Conservation (phyloP, 2,329 filamentous ascomycete species). For the Botryotinia convoluta region DNA sequence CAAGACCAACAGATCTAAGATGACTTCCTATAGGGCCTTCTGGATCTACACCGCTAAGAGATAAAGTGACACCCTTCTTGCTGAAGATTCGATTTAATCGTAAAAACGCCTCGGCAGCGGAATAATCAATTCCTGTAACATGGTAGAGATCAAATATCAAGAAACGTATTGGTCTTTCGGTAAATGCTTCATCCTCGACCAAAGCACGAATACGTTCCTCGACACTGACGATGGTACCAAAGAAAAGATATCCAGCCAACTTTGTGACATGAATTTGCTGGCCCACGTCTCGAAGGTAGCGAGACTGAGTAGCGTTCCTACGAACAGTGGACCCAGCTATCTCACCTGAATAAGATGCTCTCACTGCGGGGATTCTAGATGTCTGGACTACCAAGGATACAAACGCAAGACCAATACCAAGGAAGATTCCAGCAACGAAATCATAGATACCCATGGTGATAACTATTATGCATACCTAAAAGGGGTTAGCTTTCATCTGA, state of each 20-base stretch:
- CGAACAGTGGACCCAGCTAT: constrained; percentile 90
- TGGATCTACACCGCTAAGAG: constrained; percentile 78
- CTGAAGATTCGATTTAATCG: constrained; percentile 82
- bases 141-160: constrained; percentile 85
- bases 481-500: constrained; percentile 30
- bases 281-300: constrained; percentile 81
- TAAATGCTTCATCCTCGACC: constrained; percentile 79
- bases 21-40: constrained; percentile 73
- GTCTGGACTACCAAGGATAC: constrained; percentile 89
- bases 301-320: constrained; percentile 82
- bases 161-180: constrained; percentile 77
- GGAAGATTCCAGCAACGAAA: constrained; percentile 89
- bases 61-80: constrained; percentile 73
- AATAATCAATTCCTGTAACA: constrained; percentile 93
- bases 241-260: constrained; percentile 93
- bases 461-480: constrained; percentile 76
- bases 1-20: constrained; percentile 80
- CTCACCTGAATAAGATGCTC: constrained; percentile 85
- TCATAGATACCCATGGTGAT: constrained; percentile 96
- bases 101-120: constrained; percentile 90
- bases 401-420: constrained; percentile 89
- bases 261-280: constrained; percentile 89
- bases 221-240: constrained; percentile 93
- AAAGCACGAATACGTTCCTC: constrained; percentile 82
- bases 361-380: constrained; percentile 82